Percentiles rank a stretch among this genome's conserved stretches.
phyloP scores from a whole-genome alignment of 352 stramenopile genomes.

The Pythium volutum region DNA sequence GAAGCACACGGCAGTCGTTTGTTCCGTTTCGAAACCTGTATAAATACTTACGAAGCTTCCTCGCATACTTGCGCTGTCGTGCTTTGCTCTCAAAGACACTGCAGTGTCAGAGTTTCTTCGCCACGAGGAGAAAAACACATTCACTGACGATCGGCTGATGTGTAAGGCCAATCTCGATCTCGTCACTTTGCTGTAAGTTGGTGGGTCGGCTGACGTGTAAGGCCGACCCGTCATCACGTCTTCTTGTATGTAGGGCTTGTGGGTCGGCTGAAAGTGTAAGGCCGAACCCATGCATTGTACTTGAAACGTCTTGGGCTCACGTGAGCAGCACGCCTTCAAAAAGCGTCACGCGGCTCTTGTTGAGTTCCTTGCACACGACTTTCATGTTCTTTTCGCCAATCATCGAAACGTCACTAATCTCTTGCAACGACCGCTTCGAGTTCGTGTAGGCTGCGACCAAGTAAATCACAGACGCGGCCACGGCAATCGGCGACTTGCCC shows the following conservation, averaged over 20 bases:
- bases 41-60: conserved; percentile 30
- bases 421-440: conserved; percentile 72
- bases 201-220: conserved; percentile 1
- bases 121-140: background rate
- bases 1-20: conserved; percentile 1
- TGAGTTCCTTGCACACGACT: conserved; percentile 81
- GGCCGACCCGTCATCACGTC: background rate
- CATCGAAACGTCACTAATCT: conserved; percentile 81
- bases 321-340: conserved; percentile 73
- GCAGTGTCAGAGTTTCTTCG: background rate
- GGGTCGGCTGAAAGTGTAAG: background rate
- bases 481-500: conserved; percentile 66
- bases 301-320: conserved; percentile 24
- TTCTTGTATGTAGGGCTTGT: background rate
- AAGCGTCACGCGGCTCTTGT: conserved; percentile 76
- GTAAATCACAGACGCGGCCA: conserved; percentile 79
- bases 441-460: conserved; percentile 81
- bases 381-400: conserved; percentile 85
- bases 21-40: conserved; percentile 18
- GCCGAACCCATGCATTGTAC: background rate
- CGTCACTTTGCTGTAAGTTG: background rate
- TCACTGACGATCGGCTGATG: background rate
- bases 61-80: conserved; percentile 21
- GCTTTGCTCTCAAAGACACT: background rate
- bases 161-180: background rate